These are phyloP conservation scores for Furcasterigmium sp. DNA, from an alignment of 2,329 filamentous ascomycete genomes.

Conservation along the genomic window DNA sequence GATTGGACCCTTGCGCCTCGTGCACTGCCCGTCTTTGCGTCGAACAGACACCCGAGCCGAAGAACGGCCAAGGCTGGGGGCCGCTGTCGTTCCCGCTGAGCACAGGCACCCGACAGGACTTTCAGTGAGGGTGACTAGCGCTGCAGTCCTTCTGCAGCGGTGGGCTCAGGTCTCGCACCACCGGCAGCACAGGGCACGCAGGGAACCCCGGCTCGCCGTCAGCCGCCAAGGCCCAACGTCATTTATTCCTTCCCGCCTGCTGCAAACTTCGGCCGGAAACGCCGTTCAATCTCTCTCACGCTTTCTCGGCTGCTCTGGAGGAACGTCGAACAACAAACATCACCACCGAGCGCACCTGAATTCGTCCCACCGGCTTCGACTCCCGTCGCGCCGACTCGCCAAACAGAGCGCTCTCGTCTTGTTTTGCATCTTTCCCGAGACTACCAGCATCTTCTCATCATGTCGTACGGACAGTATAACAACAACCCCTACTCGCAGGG, in stretches of 20 bases:
- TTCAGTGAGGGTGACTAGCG: too few relatives aligned
- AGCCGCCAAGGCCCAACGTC: slow-evolving; percentile 2
- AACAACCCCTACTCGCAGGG: slow-evolving; percentile 60
- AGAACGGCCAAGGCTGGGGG: too few relatives aligned
- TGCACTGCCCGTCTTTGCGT: too few relatives aligned
- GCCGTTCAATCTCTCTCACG: background rate
- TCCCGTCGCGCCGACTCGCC: background rate
- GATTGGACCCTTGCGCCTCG: too few relatives aligned
- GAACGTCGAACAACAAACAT: background rate
- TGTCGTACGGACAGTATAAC: slow-evolving; percentile 60
- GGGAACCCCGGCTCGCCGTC: slow-evolving; percentile 1
- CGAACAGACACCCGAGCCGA: too few relatives aligned
- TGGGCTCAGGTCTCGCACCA: background rate
- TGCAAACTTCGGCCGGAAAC: slow-evolving; percentile 4
- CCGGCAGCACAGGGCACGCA: background rate
- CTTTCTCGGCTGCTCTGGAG: background rate
- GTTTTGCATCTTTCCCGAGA: background rate
- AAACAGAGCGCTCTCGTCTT: background rate
- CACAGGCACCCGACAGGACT: too few relatives aligned
- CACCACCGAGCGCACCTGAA: background rate
- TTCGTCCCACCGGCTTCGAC: background rate
- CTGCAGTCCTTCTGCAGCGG: too few relatives aligned
- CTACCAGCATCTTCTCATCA: slow-evolving; percentile 23
- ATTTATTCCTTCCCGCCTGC: slow-evolving; percentile 1
- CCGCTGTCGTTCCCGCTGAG: too few relatives aligned